These are phyloP conservation scores for Fusarium multiceps DNA, from an alignment of 2,329 filamentous ascomycete genomes.

Conservation along the genomic window DNA sequence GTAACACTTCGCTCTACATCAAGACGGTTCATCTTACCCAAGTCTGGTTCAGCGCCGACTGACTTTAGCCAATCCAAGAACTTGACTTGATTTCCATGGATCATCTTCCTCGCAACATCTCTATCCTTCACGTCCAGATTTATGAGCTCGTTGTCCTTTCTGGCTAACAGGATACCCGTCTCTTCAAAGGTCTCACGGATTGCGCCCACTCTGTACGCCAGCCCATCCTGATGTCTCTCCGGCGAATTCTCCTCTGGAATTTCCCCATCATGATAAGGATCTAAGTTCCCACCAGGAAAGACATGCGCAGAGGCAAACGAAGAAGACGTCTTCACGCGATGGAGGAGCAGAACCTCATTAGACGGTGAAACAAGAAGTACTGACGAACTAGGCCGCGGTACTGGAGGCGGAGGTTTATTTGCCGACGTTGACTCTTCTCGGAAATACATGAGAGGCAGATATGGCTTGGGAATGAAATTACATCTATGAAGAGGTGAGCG, in stretches of 20 bases:
- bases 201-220: conserved; percentile 82
- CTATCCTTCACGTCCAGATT: conserved; percentile 69
- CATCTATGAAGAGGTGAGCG: conserved; percentile 17
- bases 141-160: conserved; percentile 65
- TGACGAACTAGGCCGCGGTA: conserved; percentile 75
- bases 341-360: conserved; percentile 89
- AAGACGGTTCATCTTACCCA: conserved; percentile 58
- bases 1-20: not conserved
- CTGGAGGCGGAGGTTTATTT: conserved; percentile 46
- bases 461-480: conserved; percentile 6
- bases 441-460: conserved; percentile 27
- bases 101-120: conserved; percentile 72
- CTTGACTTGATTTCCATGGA: conserved; percentile 73
- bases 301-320: conserved; percentile 94
- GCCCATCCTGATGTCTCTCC: conserved; percentile 74
- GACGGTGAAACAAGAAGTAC: conserved; percentile 85
- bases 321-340: conserved; percentile 82
- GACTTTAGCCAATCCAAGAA: conserved; percentile 74
- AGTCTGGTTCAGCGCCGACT: conserved; percentile 72
- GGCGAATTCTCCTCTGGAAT: conserved; percentile 60
- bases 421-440: conserved; percentile 19
- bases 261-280: conserved; percentile 78
- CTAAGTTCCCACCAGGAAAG: conserved; percentile 91
- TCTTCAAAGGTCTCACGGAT: conserved; percentile 96
- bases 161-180: conserved; percentile 85